Base-by-base conservation (phyloP, 2,329 filamentous ascomycete species). In the Neodidymelliopsis sp. region DNA sequence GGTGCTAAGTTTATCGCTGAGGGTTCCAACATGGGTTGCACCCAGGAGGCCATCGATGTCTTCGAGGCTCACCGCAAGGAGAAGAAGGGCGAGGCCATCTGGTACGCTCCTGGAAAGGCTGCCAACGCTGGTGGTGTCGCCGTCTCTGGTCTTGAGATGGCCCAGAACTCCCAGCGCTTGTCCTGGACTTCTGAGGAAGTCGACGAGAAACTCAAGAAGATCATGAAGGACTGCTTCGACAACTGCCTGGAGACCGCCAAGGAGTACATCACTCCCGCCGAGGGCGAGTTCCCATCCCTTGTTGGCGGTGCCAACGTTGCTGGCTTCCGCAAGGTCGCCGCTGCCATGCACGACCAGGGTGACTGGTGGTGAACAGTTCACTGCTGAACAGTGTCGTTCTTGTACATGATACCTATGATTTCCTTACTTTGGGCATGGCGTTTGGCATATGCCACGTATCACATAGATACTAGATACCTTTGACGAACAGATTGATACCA, bases 1-100 rank as follows among this genome's bases (percentile, higher is more conserved):
- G 93, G 93, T 62, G 84, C 83, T 70, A 85, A 87, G 73, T 95
- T 91, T 80, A 87, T 97, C 61, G 94, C 94, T 49, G 94, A 99
- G 80, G 94, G 94, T 48, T 94, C 89, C 78, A 97, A 97, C 85
- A 97, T 99, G 94, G 94, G 94, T 59, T 97, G 91, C 82, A 97
- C 92, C 24, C 91, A 94, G 77, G 91, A 89, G 60, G 93, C 93
- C 62, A 97, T 99, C 68, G 89, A 96, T 68, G 80, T 91, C 60
- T 97, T 97, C 74, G 93, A 97, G 84, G 83, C 81, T 13, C 80
- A 86, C 67, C 84, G 92, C 63, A 85, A 81, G 66, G 74, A 80
- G 72, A 84, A 84, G 73, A 85, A 90, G 80, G 85, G 84, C 59
- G 76, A 77, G 6, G 85, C 90, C 53, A 86, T 96, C 75, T 99